A percentile compares a stretch with the other conserved stretches of the same genome.
Conservation (phyloP, 2,329 filamentous ascomycete species). For the Diplocarpon mali region DNA sequence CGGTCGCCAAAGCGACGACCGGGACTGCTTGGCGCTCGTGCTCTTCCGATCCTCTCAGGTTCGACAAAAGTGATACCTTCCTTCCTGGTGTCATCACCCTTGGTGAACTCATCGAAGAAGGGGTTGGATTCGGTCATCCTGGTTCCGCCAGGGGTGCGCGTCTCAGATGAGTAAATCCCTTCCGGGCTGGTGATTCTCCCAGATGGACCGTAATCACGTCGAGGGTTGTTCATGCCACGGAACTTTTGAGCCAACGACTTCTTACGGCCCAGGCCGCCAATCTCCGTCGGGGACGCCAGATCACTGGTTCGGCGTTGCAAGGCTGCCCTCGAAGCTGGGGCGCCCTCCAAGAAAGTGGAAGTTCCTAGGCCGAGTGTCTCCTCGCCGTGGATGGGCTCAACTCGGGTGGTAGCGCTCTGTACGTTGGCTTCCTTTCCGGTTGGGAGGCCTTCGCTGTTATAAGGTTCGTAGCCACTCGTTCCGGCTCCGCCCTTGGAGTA, state of each 20-base stretch:
- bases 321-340: slow-evolving; percentile 71
- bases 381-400: slow-evolving; percentile 71
- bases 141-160: slow-evolving; percentile 27
- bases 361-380: slow-evolving; percentile 79
- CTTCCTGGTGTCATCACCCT: slow-evolving; percentile 52
- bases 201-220: slow-evolving; percentile 46
- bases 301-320: slow-evolving; percentile 68
- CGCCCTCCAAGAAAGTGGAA: slow-evolving; percentile 90
- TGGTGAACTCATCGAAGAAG: slow-evolving; percentile 71
- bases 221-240: slow-evolving; percentile 68
- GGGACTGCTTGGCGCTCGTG: slow-evolving; percentile 47
- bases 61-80: slow-evolving; percentile 38
- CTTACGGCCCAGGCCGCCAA: slow-evolving; percentile 66
- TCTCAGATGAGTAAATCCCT: slow-evolving; percentile 29
- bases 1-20: slow-evolving; percentile 33
- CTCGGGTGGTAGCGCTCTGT: slow-evolving; percentile 58
- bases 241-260: slow-evolving; percentile 92
- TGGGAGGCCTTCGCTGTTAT: slow-evolving; percentile 30
- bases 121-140: slow-evolving; percentile 52
- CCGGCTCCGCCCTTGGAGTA: slow-evolving; percentile 40
- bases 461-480: slow-evolving; percentile 32
- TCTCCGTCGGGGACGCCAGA: slow-evolving; percentile 39
- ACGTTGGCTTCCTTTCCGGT: slow-evolving; percentile 28
- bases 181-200: slow-evolving; percentile 50
- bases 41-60: slow-evolving; percentile 31